Evolutionary conservation across 2,329 filamentous ascomycete species (phyloP).

Genomic region (Colletotrichum godetiae): DNA sequence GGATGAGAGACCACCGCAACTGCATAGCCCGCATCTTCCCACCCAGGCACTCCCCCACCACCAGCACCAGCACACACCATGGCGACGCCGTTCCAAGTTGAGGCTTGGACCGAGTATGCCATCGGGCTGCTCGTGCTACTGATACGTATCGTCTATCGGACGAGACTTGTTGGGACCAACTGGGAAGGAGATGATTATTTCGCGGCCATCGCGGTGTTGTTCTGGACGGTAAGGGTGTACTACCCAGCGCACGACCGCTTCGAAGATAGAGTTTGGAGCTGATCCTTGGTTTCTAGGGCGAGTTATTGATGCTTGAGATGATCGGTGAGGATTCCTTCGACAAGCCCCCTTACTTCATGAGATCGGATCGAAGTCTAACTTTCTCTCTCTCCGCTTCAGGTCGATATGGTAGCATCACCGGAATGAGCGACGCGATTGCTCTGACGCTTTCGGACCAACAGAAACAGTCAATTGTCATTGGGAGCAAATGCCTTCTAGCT

Average conservation of each 20-base stretch:
- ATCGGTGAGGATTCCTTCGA: slow-evolving; percentile 13
- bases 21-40: slow-evolving; percentile 10
- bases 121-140: slow-evolving; percentile 51
- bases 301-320: slow-evolving; percentile 23
- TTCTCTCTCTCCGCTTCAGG: slow-evolving; percentile 38
- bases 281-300: background rate
- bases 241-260: background rate
- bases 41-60: slow-evolving; percentile 2
- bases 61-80: slow-evolving; percentile 33
- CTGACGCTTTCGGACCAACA: slow-evolving; percentile 29
- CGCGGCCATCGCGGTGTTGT: slow-evolving; percentile 46
- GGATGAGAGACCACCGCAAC: slow-evolving; percentile 30
- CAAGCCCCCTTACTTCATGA: background rate
- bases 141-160: slow-evolving; percentile 51
- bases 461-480: slow-evolving; percentile 36
- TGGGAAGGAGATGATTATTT: slow-evolving; percentile 58
- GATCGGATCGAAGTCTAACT: background rate
- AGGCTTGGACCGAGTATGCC: slow-evolving; percentile 57
- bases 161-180: slow-evolving; percentile 50
- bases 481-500: slow-evolving; percentile 43
- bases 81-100: slow-evolving; percentile 53
- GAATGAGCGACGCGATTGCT: slow-evolving; percentile 38
- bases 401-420: slow-evolving; percentile 39
- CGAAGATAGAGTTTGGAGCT: background rate
- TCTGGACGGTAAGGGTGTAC: slow-evolving; percentile 48